Percentiles rank a stretch among this genome's conserved stretches.
These are phyloP conservation scores for Penicillium turbatum DNA, from an alignment of 495 filamentous ascomycete species.

Conservation along the genomic window DNA sequence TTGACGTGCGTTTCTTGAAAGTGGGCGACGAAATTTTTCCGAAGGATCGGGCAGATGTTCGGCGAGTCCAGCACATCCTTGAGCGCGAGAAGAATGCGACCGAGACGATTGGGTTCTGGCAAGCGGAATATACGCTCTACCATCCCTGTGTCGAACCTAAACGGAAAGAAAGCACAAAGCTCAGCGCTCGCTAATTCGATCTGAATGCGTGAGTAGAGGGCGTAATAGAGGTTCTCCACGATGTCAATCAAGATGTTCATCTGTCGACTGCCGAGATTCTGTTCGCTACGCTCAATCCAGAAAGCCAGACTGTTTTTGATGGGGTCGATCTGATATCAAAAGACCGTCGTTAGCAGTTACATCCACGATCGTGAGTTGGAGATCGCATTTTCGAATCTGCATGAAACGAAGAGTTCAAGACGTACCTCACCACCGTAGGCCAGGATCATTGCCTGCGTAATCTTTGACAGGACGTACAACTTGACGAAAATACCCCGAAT, in stretches of 20 bases:
- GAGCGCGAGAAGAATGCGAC: slow-evolving; percentile 30
- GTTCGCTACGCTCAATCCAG: slow-evolving; percentile 30
- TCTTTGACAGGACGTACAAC: slow-evolving; percentile 38
- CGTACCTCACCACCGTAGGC: slow-evolving; percentile 36
- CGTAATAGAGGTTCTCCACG: slow-evolving; percentile 36
- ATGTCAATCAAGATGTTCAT: slow-evolving; percentile 27
- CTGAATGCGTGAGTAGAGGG: slow-evolving; percentile 33
- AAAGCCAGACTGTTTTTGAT: slow-evolving; percentile 22
- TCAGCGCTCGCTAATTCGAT: slow-evolving; percentile 39
- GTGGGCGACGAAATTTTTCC: slow-evolving; percentile 19
- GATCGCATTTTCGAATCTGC: too few species aligned
- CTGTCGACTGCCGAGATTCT: slow-evolving; percentile 19
- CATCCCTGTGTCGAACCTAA: too few species aligned
- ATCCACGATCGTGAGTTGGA: too few species aligned
- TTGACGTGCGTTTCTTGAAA: slow-evolving; percentile 28
- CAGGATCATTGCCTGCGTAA: slow-evolving; percentile 30
- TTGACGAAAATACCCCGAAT: slow-evolving; percentile 28
- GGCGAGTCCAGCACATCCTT: slow-evolving; percentile 33
- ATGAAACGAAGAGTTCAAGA: too few species aligned
- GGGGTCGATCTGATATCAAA: slow-evolving; percentile 25
- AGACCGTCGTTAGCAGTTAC: not conserved
- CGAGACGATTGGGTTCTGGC: slow-evolving; percentile 32
- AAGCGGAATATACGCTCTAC: too few species aligned
- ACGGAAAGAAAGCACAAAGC: slow-evolving; percentile 30
- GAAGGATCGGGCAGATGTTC: slow-evolving; percentile 21